Evolutionary conservation across 225 moss, liverwort and hornwort species (phyloP).

Genomic region (Antitrichia curtipendula): DNA sequence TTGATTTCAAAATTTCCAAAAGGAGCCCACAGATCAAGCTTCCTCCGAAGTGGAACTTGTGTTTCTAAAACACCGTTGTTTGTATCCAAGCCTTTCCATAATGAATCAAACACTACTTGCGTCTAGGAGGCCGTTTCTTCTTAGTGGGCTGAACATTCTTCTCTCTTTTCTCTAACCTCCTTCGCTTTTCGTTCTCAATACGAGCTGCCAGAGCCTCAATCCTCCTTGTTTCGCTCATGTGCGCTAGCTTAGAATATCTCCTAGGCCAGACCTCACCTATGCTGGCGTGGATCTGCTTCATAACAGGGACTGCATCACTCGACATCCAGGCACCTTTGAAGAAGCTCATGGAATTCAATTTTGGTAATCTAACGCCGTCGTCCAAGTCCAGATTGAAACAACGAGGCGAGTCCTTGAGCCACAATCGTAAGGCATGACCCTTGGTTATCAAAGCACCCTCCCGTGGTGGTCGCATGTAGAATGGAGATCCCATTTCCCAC

Average conservation of each 20-base stretch:
- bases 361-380: conserved; percentile 42
- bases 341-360: conserved; percentile 57
- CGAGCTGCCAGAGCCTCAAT: conserved; percentile 53
- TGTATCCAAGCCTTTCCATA: background rate
- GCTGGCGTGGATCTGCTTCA: conserved; percentile 71
- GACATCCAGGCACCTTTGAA: conserved; percentile 78
- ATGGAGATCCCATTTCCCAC: conserved; percentile 98
- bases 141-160: background rate
- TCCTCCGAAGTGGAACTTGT: background rate
- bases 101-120: background rate
- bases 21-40: too few species aligned
- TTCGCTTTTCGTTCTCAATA: conserved; percentile 45
- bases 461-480: conserved; percentile 62
- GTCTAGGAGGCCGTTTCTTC: background rate
- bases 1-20: too few species aligned
- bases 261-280: conserved; percentile 64
- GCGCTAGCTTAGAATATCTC: conserved; percentile 60
- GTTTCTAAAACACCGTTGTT: too few species aligned
- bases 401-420: conserved; percentile 89
- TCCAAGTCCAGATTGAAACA: conserved; percentile 66
- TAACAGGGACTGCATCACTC: conserved; percentile 62
- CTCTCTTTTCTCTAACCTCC: conserved; percentile 9
- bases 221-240: conserved; percentile 49
- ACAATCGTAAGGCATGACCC: conserved; percentile 66
- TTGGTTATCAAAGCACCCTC: conserved; percentile 70